Base-by-base conservation (phyloP, 495 filamentous ascomycete species). In the Aspergillus affinis region DNA sequence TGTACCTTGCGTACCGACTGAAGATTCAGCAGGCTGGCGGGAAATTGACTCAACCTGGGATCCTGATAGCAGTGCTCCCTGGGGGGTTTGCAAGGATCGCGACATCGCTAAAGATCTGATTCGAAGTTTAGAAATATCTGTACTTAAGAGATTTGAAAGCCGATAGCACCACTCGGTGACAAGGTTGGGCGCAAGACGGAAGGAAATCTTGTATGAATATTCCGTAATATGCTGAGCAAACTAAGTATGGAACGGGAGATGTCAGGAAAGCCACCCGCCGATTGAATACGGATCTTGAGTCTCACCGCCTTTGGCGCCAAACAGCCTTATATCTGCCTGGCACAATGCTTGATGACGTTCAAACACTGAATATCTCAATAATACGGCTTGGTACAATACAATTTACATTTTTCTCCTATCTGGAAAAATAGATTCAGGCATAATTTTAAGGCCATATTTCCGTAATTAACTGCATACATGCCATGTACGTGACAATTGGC, bases 21-120 rank as follows among this genome's bases (percentile, higher is more conserved):
- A 47, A 18, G 64, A 59, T 45, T 67, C 61, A 27, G 51, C 54
- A 15, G 55, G 51, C 32, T 63, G 61, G 6, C 61, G 54, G 3
- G 66, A 59, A 2, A 67, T 61, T 6, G 65, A 69, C 20, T 64
- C 66, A 12, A 65, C 48, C 6, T 60, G 67, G 0, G 68, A 61
- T 26, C 59, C 66, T 32, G 55, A 60, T 4, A 29, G 46, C 45
- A 60, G 50, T 51, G 21, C 54, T 32, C 59, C 12, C 4, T 19
- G 23, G n/a, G 51, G 27, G 27, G 61, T 57, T 45, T 75, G 74
- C 23, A 61, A 69, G 21, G 55, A 63, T 62, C 63, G 71, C 48
- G 75, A 74, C 74, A 76, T 76, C 20, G 32, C 27, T 15, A 18
- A 18, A 21, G 5, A 4, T 48, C n/a, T 2, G 46, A 13, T 15